phyloP scores from a whole-genome alignment of 2,329 filamentous ascomycete species.

The Rutstroemia sp. region DNA sequence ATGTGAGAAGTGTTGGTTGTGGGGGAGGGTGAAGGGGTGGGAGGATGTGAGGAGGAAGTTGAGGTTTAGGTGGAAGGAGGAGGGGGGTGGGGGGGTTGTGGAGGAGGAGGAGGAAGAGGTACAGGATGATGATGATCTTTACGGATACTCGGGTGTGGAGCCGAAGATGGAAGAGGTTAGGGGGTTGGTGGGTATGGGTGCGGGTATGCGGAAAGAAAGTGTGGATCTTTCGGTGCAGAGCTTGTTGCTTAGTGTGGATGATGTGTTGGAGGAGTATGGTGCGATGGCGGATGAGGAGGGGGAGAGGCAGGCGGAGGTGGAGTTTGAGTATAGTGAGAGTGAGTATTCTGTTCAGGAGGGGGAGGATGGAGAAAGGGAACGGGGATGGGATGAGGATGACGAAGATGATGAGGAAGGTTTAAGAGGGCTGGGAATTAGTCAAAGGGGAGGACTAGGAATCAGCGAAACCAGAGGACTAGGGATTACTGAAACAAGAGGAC shows the following conservation, averaged over 20 bases:
- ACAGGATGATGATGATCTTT: background rate
- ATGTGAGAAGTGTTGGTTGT: conserved; percentile 2
- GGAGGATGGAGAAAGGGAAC: background rate
- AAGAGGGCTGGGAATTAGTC: background rate
- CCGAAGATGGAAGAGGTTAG: no score
- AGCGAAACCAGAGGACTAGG: no score
- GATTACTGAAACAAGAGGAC: no score
- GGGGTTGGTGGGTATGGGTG: no score
- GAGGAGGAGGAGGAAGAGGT: background rate
- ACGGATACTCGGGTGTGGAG: no score
- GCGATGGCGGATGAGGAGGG: background rate
- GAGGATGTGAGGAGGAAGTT: background rate
- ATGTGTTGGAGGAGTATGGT: background rate
- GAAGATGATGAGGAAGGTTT: no score
- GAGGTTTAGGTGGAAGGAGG: background rate
- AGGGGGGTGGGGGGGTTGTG: background rate
- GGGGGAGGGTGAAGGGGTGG: conserved; percentile 1
- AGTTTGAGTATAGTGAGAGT: background rate
- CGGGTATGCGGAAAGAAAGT: no score
- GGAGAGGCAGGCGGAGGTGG: background rate
- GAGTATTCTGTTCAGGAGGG: background rate
- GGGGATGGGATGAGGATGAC: background rate
- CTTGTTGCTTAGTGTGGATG: background rate
- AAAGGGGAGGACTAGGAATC: no score
- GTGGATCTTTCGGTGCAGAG: background rate